Base-by-base conservation (phyloP, 345 rosid genomes). In the Luvunga scandens region DNA sequence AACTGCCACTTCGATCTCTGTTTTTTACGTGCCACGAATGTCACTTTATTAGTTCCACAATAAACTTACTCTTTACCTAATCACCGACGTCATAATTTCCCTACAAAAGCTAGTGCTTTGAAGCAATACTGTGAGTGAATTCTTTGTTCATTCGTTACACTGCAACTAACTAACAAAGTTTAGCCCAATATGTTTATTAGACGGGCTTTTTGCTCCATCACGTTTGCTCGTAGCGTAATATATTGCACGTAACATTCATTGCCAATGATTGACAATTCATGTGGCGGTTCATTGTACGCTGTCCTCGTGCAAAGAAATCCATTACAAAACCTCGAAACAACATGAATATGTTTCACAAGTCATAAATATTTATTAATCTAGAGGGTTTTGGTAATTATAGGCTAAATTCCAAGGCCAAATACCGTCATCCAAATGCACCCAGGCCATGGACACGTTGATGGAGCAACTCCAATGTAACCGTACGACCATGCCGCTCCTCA, bases 41-140 rank as follows among this genome's bases (percentile, higher is more conserved):
- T 53, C 56, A 38, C 67, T 45, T 45, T 14, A 10, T n/a, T 45
- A 45, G 18, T 45, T 45, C 50, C 18, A 45, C 18, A 34, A 22
- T n/a, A 6, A 24, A n/a, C 24, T 45, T 45, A 6, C 13, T 19
- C 25, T 66, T 34, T 34, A 60, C 69, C 42, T 27, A n/a, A 74
- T 27, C 42, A 62, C 21, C 22, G n/a, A 28, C 21, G 60, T 19
- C 14, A 10, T 62, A 42, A 63, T 75, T 63, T 63, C 28, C 45
- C 70, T 45, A 45, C 70, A 75, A 68, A 66, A 59, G 57, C n/a
- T 68, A 21, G 66, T 66, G 45, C 73, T 57, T 38, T 22, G 38
- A 10, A 38, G 38, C 66, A 67, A 39, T 45, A 45, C 1, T 69
- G 56, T n/a, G 28, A 2, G 2, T 28, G 7, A 13, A 16, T 39